Base-by-base conservation (phyloP, 83 land plant species). In the Picea abies region DNA sequence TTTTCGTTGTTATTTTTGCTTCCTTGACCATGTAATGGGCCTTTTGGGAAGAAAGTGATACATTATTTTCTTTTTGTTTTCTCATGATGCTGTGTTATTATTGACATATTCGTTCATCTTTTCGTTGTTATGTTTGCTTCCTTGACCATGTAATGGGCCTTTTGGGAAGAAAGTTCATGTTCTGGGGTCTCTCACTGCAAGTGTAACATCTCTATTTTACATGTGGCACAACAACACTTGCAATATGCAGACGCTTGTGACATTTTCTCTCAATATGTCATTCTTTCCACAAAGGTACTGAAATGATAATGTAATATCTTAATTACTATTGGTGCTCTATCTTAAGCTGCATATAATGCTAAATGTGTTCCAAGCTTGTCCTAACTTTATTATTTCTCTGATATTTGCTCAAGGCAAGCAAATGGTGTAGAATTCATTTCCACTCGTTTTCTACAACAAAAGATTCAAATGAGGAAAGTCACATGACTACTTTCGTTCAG, bases 401-500 rank as follows among this genome's bases (percentile, higher is more conserved):
- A 56, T 35, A 63, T 26, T 29, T 70, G 22, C 73, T 12, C 41
- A 56, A 93, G 95, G 93, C 90, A 62, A 84, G 85, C 70, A 61
- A 69, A 32, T 93, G 95, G 93, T 90, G 95, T 80, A 71, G 87
- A 65, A 89, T 86, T 68, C 91, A 90, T 89, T 80, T 93, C n/a
- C 80, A 79, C 29, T 82, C 85, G 83, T 86, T 84, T 69, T n/a
- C 63, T 63, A 83, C 90, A 80, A 79, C 44, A 49, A 84, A 78
- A 6, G 92, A 87, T 10, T 85, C 86, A 52, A 83, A 78, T 62
- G 91, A 89, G 65, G 92, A 87, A 76, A 76, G 60, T 26, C 78
- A 76, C 60, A 8, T 37, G 60, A 22, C 22, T 49, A 76, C 60
- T 44, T 76, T 44, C 29, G 14, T 41, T 76, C 60, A 76, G 78